phyloP scores from a whole-genome alignment of 2,329 filamentous ascomycete species.

The Thelonectria discophora region DNA sequence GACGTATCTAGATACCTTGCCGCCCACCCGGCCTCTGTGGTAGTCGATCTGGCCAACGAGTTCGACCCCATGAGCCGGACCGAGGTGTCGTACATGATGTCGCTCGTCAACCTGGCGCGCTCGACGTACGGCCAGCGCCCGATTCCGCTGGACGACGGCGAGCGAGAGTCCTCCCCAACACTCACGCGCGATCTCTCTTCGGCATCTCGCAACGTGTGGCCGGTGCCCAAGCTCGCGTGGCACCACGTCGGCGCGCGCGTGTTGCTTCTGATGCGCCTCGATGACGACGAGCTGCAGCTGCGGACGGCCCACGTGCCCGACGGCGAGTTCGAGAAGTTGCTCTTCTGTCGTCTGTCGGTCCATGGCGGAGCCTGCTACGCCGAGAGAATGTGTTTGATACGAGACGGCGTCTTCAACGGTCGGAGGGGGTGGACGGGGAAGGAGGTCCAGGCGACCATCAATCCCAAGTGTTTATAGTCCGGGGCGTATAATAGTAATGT shows the following conservation, averaged over 20 bases:
- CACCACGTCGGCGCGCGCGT: slow-evolving; percentile 33
- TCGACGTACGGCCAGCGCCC: slow-evolving; percentile 12
- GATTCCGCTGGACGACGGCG: background rate
- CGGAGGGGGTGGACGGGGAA: slow-evolving; percentile 20
- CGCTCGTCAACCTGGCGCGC: slow-evolving; percentile 30
- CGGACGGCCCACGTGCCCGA: slow-evolving; percentile 25
- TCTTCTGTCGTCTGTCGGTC: slow-evolving; percentile 35
- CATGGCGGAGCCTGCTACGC: slow-evolving; percentile 29
- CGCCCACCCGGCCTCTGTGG: slow-evolving; percentile 16
- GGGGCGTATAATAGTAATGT: background rate
- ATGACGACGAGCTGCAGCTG: slow-evolving; percentile 22
- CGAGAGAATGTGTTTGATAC: slow-evolving; percentile 26
- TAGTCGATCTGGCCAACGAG: slow-evolving; percentile 39
- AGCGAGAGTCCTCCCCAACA: background rate
- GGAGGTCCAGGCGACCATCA: slow-evolving; percentile 3
- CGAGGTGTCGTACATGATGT: slow-evolving; percentile 35
- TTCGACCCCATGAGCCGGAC: slow-evolving; percentile 38
- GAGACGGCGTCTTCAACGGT: slow-evolving; percentile 30
- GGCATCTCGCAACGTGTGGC: slow-evolving; percentile 15
- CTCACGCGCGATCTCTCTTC: background rate
- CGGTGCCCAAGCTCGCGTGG: slow-evolving; percentile 27
- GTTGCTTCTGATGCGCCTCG: slow-evolving; percentile 29
- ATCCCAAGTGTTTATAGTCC: background rate
- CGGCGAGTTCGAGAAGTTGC: slow-evolving; percentile 29
- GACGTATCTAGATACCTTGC: slow-evolving; percentile 18